Base-by-base conservation (phyloP, 495 filamentous ascomycete genomes). In the Lentithecium fluviatile region DNA sequence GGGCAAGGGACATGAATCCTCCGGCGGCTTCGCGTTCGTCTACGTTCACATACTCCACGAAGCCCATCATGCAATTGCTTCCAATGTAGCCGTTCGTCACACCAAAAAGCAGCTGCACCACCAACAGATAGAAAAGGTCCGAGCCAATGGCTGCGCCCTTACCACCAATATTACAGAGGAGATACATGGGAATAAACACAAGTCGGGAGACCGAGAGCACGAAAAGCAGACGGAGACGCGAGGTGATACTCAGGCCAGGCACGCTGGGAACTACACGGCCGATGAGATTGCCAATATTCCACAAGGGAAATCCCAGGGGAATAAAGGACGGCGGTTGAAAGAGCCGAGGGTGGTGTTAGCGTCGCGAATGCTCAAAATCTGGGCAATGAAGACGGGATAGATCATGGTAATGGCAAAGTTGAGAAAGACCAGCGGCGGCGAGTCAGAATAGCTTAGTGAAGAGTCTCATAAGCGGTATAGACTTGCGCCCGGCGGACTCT, bases 1-100 rank as follows among this genome's bases (percentile, higher is more conserved):
- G 79, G 75, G 87, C 88, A 66, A 95, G 70, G 8, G 89, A 89
- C 94, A 98, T 97, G 65, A 97, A 97, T 6, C 88, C 90, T 32
- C 94, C 94, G 6, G 91, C 85, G n/a, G 91, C 90, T 76, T 96
- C 90, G 26, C 85, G 80, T 74, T 97, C 93, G 1, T 84, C 82
- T 6, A 82, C 83, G 5, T 83, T 83, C 17, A 97, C 92, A 80
- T 82, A 90, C 60, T 85, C 81, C 0, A 82, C 83, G 0, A 91
- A 87, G 1, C 86, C 88, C 85, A 97, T 95, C 94, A 98, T 97
- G 71, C 85, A 88, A 62, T 79, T 84, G 42, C 85, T 87, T 2
- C 87, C 88, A 8, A 98, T 59, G 80, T 86, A 97, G 2, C 94
- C 94, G 70, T 91, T 97, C 10, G 84, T 87, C 37, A 88, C 59